These are phyloP conservation scores for Aureoboletus auriporus DNA, from an alignment of 768 basidiomycete species.

Conservation along the genomic window DNA sequence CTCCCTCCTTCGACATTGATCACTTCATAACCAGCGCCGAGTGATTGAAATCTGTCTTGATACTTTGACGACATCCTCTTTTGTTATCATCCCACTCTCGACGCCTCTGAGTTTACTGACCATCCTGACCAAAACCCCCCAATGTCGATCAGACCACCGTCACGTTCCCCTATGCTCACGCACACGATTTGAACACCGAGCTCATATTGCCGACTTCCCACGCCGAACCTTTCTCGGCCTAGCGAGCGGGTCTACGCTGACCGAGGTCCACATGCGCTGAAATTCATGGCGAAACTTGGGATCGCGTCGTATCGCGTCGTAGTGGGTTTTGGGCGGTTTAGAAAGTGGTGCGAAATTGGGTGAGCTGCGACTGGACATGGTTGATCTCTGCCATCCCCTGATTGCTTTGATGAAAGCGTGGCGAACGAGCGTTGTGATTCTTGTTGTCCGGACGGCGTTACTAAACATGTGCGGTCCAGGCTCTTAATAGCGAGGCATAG, in stretches of 20 bases:
- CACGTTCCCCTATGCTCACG: constrained; percentile 80
- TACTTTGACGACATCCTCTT: constrained; percentile 82
- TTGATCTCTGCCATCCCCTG: constrained; percentile 62
- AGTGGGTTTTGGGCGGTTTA: constrained; percentile 78
- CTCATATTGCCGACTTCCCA: constrained; percentile 95
- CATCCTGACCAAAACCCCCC: constrained; percentile 69
- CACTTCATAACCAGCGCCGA: constrained; percentile 90
- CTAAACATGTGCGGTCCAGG: no score
- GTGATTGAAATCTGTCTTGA: constrained; percentile 77
- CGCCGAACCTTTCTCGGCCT: constrained; percentile 76
- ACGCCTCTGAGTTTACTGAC: constrained; percentile 75
- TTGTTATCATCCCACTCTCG: constrained; percentile 64
- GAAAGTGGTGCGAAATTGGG: constrained; percentile 81
- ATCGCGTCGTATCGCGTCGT: constrained; percentile 77
- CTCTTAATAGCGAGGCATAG: no score
- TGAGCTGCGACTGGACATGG: constrained; percentile 75
- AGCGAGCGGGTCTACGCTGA: constrained; percentile 95
- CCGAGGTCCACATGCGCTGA: constrained; percentile 91
- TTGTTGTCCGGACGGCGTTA: constrained; percentile 56
- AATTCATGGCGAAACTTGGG: constrained; percentile 89
- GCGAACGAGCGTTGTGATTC: constrained; percentile 79
- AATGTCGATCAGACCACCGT: constrained; percentile 92
- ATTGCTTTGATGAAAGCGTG: constrained; percentile 74
- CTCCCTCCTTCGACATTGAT: constrained; percentile 60
- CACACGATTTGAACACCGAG: constrained; percentile 94